Evolutionary conservation across 1,284 basidiomycete species (phyloP), one percentile per base, ranked within the genome.

Genomic region (Heterobasidion occidentale): DNA sequence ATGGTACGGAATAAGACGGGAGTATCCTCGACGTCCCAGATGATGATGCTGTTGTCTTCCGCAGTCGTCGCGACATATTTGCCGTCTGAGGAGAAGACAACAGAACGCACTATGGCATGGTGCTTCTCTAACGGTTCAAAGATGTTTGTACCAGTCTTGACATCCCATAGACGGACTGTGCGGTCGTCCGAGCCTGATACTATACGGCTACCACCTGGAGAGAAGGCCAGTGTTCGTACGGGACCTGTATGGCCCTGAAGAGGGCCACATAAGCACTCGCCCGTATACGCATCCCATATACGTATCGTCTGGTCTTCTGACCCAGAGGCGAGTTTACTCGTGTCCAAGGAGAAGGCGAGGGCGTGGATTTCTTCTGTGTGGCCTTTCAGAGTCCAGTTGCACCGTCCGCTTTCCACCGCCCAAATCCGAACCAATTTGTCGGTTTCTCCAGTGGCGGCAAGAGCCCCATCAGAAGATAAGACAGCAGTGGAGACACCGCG

Each of bases 81-180:
- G 27, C 61, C 59, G 51, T 63, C 61, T 9, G 60, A 58, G 3
- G 64, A 64, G 57, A 67, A 64, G 14, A 57, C 59, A 42, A 66
- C 54, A 1, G 62, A 56, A 20, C 42, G 54, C 19, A 67, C 57
- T n/a, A 53, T 34, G 33, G 54, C 54, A 2, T 34, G 33, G 59
- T 65, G 61, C 2, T 51, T 60, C 7, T 17, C 36, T 11, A 56
- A 51, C 7, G 48, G 38, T n/a, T 42, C 48, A 11, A 34, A 34
- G 35, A 48, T 45, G 44, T 34, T 14, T 11, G 42, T n/a, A 42
- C 38, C 54, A 15, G 58, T 58, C 19, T 51, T 42, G 12, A 56
- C 55, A 51, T 61, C 56, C 67, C 67, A 69, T 38, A 68, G 53
- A 34, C 63, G 56, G 36, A 67, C 53, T 7, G 61, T 61, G 20